Evolutionary conservation across 129 eudicot genomes (phyloP), one percentile per base, ranked within the genome.

Genomic region (Pittosporum tobira): DNA sequence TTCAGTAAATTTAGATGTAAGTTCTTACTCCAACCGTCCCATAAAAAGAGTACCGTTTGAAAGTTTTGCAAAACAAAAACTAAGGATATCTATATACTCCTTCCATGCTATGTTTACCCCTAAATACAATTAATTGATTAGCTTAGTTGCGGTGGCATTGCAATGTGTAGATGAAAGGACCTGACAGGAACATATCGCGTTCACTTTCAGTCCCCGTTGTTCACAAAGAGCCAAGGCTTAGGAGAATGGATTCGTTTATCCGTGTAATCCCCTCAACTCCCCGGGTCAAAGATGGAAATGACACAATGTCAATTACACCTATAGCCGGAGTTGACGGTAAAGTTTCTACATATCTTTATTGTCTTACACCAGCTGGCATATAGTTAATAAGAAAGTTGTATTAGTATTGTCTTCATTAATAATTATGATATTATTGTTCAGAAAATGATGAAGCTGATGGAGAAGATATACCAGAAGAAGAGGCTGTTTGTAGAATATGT

Each of bases 391-490:
- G 12, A 38, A 37, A 57, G 12, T 27, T 27, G 31, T 44, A n/a
- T 31, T 13, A 6, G 18, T 53, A 16, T 53, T 16, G n/a, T 0
- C 19, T 16, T 29, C 4, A 54, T 12, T 12, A 8, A 50, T 50
- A n/a, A 24, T 50, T 1, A 10, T 10, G 11, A 4, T 54, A 10
- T 52, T 61, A 24, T 64, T 28, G 10, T 47, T 60, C 71, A 89
- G 97, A 79, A 48, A 68, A 79, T 5, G 60, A 67, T 61, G 88
- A 75, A 68, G 75, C 59, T 21, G 72, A 60, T 24, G 88, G 85
- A 18, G 91, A 84, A 79, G 94, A 88, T 66, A 88, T 88, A 66
- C 83, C 94, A 1, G 96, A 88, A 82, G 96, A 88, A 48, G 94
- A 85, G 58, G 97, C 97, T 10, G 97, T 89, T 70, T 89, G 97